Evolutionary conservation across 306 rosid species (phyloP).

Genomic region (Ammopiptanthus mongolicus): DNA sequence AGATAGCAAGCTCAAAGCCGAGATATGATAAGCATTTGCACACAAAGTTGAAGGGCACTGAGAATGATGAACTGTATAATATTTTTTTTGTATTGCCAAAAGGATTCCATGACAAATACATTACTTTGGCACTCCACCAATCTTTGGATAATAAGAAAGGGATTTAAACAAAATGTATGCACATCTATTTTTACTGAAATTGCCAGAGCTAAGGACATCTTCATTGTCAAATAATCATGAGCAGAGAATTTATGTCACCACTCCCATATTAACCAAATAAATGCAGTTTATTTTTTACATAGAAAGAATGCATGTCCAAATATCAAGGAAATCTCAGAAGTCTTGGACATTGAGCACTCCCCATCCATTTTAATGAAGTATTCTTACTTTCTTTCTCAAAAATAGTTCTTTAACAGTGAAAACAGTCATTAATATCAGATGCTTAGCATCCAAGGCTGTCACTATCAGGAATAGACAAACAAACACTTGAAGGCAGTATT

Average conservation of each 20-base stretch:
- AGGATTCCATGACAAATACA: background rate
- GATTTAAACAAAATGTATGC: background rate
- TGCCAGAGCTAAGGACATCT: background rate
- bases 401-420: background rate
- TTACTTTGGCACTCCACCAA: background rate
- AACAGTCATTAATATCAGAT: background rate
- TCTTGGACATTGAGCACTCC: background rate
- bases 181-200: background rate
- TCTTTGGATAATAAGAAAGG: background rate
- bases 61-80: background rate
- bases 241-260: background rate
- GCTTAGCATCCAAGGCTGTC: background rate
- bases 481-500: background rate
- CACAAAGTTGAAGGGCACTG: background rate
- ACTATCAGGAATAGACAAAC: background rate
- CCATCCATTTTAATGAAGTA: background rate
- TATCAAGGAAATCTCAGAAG: background rate
- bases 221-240: background rate
- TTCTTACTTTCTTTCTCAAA: background rate
- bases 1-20: background rate
- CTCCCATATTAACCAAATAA: background rate
- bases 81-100: background rate
- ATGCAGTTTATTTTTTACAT: background rate
- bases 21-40: background rate
- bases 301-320: background rate